phyloP scores from a whole-genome alignment of 2,329 filamentous ascomycete genomes.

The Lasiodiplodia hormozganensis region DNA sequence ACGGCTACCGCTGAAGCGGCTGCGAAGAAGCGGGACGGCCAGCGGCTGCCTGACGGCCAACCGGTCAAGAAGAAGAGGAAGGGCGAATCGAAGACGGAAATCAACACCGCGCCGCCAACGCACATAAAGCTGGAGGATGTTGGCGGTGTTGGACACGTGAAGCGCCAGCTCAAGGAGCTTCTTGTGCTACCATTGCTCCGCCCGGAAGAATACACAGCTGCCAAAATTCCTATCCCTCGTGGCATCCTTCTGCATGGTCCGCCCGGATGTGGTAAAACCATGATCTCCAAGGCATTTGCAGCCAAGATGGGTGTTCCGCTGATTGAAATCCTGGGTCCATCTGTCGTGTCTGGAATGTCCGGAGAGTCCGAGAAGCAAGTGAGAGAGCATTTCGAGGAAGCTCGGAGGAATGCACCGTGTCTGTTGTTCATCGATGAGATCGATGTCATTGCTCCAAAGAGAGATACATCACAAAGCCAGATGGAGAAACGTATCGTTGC shows the following conservation, averaged over 20 bases:
- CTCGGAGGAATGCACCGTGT: constrained; percentile 83
- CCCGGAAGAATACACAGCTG: constrained; percentile 69
- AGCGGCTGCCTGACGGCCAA: constrained; percentile 65
- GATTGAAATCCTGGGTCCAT: constrained; percentile 81
- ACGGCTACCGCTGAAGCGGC: neutral
- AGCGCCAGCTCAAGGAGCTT: constrained; percentile 72
- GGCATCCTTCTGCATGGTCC: constrained; percentile 83
- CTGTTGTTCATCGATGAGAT: constrained; percentile 93
- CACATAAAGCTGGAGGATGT: constrained; percentile 74
- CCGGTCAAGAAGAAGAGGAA: constrained; percentile 69
- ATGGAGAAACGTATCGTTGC: constrained; percentile 89
- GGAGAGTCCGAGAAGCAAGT: constrained; percentile 89
- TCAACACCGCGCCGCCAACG: constrained; percentile 69
- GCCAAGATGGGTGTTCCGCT: constrained; percentile 78
- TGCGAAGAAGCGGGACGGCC: constrained; percentile 41
- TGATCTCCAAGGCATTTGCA: constrained; percentile 81
- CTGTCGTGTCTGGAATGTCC: constrained; percentile 84
- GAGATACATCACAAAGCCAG: constrained; percentile 81
- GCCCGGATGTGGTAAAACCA: constrained; percentile 85
- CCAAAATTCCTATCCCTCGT: constrained; percentile 72
- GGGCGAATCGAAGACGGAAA: constrained; percentile 49
- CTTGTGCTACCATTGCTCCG: constrained; percentile 75
- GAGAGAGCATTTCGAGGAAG: constrained; percentile 85
- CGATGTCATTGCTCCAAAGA: constrained; percentile 87
- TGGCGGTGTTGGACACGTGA: constrained; percentile 77